Evolutionary conservation across 225 moss, liverwort and hornwort genomes (phyloP).

Genomic region (Neckera pumila): DNA sequence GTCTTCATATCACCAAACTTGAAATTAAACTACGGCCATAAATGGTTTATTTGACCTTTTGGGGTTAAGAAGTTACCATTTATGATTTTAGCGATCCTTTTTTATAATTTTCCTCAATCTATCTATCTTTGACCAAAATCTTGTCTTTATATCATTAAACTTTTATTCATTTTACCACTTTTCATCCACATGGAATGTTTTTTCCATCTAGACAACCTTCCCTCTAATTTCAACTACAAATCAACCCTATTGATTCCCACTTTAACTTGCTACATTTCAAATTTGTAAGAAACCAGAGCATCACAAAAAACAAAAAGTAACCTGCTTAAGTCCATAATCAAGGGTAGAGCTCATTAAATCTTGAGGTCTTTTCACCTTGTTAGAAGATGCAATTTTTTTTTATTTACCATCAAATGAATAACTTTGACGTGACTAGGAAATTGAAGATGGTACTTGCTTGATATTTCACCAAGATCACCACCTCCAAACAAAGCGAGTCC

Average conservation of each 20-base stretch:
- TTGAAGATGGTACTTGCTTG: too few species aligned
- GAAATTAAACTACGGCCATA: neutral
- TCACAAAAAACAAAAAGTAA: accelerated
- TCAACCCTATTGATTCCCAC: accelerated
- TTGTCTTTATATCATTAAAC: too few species aligned
- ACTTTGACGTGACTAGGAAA: too few species aligned
- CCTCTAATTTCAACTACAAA: neutral
- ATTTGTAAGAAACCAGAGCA: accelerated
- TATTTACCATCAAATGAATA: neutral
- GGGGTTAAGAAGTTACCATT: accelerated
- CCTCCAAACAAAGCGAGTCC: too few species aligned
- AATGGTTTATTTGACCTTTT: neutral
- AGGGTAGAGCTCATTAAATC: neutral
- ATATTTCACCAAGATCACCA: too few species aligned
- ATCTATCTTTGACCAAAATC: too few species aligned
- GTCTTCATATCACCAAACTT: accelerated
- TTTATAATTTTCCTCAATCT: neutral
- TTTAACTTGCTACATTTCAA: neutral
- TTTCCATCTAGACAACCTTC: neutral
- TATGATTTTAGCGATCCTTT: neutral
- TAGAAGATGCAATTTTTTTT: neutral
- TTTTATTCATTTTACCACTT: neutral
- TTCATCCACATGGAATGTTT: neutral
- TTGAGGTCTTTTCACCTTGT: neutral
- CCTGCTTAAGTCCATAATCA: accelerated